These are phyloP conservation scores for Triticum turgidum DNA, from an alignment of 176 grass and related monocot species.

Conservation along the genomic window DNA sequence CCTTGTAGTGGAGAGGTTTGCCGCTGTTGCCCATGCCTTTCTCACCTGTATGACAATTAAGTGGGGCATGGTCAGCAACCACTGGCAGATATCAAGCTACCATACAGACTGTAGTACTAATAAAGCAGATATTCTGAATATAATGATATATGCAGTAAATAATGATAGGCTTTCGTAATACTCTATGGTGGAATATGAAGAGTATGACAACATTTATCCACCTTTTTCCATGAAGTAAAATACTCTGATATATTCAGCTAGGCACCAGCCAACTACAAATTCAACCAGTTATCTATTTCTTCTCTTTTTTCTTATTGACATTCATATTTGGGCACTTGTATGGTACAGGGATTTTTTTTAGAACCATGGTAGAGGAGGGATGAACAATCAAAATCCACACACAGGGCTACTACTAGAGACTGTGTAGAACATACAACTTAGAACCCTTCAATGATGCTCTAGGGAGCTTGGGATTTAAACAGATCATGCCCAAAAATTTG, in stretches of 20 bases:
- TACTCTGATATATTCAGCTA: neutral
- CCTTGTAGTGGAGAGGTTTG: conserved; percentile 94
- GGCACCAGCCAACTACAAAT: neutral
- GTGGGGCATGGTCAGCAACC: neutral
- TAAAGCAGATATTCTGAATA: neutral
- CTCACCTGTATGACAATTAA: conserved; percentile 56
- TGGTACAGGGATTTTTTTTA: neutral
- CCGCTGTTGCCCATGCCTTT: conserved; percentile 87
- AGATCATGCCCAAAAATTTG: neutral
- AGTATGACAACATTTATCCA: neutral
- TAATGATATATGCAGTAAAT: neutral
- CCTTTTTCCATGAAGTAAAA: neutral
- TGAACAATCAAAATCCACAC: neutral
- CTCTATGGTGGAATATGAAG: neutral
- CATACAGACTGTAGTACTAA: neutral
- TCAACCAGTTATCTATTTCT: neutral
- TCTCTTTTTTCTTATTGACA: neutral
- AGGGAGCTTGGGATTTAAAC: neutral
- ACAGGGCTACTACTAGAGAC: neutral
- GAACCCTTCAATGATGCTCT: neutral
- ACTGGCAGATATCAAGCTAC: neutral
- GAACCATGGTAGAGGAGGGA: neutral
- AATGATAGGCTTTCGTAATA: neutral
- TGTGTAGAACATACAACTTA: neutral
- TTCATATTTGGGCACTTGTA: neutral